Conservation (phyloP, 208 protist genomes). For the Naegleria gruberi region DNA sequence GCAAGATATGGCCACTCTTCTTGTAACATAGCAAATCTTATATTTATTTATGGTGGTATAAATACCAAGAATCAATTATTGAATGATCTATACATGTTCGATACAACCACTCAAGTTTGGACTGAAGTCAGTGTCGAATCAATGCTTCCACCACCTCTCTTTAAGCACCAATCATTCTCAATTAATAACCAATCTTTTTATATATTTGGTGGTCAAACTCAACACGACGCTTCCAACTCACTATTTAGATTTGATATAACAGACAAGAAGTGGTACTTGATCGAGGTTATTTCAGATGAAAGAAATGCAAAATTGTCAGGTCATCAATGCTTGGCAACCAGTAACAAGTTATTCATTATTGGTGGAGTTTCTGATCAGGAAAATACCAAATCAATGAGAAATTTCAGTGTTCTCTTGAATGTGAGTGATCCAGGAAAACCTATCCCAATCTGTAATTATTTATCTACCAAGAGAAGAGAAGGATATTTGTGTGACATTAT, state of each 20-base stretch:
- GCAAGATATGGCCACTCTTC: neutral
- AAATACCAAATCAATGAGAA: neutral
- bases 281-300: neutral
- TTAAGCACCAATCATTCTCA: neutral
- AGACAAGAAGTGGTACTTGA: neutral
- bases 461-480: neutral
- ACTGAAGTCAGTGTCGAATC: neutral
- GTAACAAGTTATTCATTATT: neutral
- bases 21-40: neutral
- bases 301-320: neutral
- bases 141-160: neutral
- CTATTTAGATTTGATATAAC: neutral
- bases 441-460: neutral
- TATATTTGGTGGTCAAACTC: neutral
- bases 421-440: neutral
- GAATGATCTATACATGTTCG: slow-evolving; percentile 2
- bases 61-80: neutral
- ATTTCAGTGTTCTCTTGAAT: neutral
- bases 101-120: neutral
- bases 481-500: slow-evolving; percentile 1
- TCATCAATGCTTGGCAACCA: neutral
- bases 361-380: neutral
- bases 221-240: neutral
- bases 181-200: neutral
- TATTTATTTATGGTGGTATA: neutral